Conservation (phyloP, 2,329 filamentous ascomycete genomes). For the Diaporthe eres region DNA sequence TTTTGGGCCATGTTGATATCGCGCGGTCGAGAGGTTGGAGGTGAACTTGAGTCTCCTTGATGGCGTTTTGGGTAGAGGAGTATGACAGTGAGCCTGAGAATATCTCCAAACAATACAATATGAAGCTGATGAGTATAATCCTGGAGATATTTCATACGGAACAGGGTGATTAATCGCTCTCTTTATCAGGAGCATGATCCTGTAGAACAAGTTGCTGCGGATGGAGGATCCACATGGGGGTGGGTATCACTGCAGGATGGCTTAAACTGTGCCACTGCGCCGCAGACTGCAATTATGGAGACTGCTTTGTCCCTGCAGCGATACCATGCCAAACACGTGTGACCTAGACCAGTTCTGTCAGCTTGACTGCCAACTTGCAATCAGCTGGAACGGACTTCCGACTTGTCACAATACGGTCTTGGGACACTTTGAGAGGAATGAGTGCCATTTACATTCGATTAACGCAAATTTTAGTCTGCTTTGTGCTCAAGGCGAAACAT, state of each 20-base stretch:
- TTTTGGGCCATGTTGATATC: not conserved
- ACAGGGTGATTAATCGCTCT: not conserved
- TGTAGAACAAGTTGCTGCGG: not conserved
- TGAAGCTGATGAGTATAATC: not conserved
- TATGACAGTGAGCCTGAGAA: not conserved
- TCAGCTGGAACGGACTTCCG: not conserved
- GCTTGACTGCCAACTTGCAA: not conserved
- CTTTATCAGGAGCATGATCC: not conserved
- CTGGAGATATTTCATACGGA: no score
- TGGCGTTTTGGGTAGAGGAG: not conserved
- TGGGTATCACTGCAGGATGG: slow-evolving; percentile 6
- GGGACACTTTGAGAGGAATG: no score
- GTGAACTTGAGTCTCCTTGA: not conserved
- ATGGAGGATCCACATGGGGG: slow-evolving; percentile 1
- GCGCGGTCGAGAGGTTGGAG: not conserved
- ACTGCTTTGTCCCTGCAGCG: slow-evolving; percentile 7
- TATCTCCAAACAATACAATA: no score
- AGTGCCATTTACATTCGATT: not conserved
- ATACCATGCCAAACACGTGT: slow-evolving; percentile 7
- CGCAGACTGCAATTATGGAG: slow-evolving; percentile 18
- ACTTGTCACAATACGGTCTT: not conserved
- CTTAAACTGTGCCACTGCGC: not conserved
- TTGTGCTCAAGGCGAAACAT: not conserved
- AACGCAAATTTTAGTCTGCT: no score
- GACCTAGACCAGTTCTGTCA: slow-evolving; percentile 13